A percentile compares a stretch with the other conserved stretches of the same genome.
phyloP scores from a whole-genome alignment of 306 rosid genomes.

The Albizia julibrissin region DNA sequence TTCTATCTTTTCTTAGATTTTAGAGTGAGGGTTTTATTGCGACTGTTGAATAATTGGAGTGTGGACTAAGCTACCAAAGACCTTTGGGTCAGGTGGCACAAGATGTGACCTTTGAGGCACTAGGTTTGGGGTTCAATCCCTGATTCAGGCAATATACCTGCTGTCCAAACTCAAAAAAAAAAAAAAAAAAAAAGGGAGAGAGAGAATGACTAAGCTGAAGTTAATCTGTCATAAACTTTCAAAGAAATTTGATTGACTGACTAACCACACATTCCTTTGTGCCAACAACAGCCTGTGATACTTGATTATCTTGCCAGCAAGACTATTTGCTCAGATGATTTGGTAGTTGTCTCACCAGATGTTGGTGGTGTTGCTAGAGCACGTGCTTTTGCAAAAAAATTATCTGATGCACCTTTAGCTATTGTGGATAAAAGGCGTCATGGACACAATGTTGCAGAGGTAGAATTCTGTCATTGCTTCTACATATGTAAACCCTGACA shows the following conservation, averaged over 20 bases:
- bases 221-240: neutral
- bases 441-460: slow-evolving; percentile 93
- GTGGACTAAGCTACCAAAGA: neutral
- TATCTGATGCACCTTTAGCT: slow-evolving; percentile 98
- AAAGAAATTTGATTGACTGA: slow-evolving; percentile 25
- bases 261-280: slow-evolving; percentile 34
- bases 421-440: slow-evolving; percentile 98
- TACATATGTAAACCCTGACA: neutral
- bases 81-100: no score
- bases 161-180: no score
- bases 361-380: slow-evolving; percentile 99
- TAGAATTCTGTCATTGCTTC: slow-evolving; percentile 32
- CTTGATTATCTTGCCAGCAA: slow-evolving; percentile 99
- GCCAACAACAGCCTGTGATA: slow-evolving; percentile 83
- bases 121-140: no score
- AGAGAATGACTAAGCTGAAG: neutral
- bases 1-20: neutral
- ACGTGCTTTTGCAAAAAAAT: slow-evolving; percentile 93
- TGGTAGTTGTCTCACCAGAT: slow-evolving; percentile 98
- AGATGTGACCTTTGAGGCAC: no score
- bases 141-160: no score
- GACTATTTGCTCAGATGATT: slow-evolving; percentile 83
- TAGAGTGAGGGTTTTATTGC: neutral
- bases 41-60: slow-evolving; percentile 1
- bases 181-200: no score